These are phyloP conservation scores for Podospora comata DNA, from an alignment of 495 filamentous ascomycete genomes.

Conservation along the genomic window DNA sequence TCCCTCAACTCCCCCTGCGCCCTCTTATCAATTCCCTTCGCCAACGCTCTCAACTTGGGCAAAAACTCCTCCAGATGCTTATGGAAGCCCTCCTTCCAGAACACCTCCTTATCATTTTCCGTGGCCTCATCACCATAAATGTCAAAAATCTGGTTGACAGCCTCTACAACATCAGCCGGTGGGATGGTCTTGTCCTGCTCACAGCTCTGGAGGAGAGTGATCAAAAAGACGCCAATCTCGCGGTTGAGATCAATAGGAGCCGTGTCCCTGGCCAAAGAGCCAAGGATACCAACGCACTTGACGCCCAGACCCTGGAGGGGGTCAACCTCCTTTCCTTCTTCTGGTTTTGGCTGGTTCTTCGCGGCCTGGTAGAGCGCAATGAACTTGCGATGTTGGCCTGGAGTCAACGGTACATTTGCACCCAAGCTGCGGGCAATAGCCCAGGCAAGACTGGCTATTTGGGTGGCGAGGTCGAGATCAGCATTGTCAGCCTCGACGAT, in stretches of 20 bases:
- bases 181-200: conserved; percentile 30
- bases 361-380: conserved; percentile 59
- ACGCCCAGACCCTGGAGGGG: conserved; percentile 52
- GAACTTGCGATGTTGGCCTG: conserved; percentile 54
- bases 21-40: conserved; percentile 56
- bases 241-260: conserved; percentile 45
- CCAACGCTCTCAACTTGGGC: conserved; percentile 50
- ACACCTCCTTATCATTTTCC: conserved; percentile 55
- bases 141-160: conserved; percentile 59
- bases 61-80: conserved; percentile 51
- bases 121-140: conserved; percentile 57
- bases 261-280: conserved; percentile 51
- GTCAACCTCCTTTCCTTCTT: conserved; percentile 34
- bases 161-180: conserved; percentile 52
- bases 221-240: conserved; percentile 58
- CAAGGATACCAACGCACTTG: conserved; percentile 61
- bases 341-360: conserved; percentile 31
- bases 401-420: conserved; percentile 44
- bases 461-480: conserved; percentile 55
- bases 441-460: conserved; percentile 60
- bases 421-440: conserved; percentile 52
- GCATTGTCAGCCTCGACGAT: conserved; percentile 55
- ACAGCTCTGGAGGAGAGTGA: conserved; percentile 47
- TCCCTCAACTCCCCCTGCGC: conserved; percentile 48
- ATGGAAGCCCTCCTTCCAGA: conserved; percentile 58